Evolutionary conservation across 306 rosid species (phyloP).

Genomic region (Gleditsia sinensis): DNA sequence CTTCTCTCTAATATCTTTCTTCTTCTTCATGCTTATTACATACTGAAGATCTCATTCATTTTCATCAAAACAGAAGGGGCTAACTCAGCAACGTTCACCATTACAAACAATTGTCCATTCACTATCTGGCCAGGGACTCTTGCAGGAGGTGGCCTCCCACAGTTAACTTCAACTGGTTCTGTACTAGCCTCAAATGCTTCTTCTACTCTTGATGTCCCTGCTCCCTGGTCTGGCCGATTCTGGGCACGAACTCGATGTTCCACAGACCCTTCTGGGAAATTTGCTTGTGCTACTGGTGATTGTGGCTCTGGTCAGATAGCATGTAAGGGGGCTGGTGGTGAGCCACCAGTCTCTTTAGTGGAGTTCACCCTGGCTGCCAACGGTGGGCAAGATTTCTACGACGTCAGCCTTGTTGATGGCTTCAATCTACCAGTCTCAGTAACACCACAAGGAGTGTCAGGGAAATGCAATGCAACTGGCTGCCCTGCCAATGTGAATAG

Average conservation of each 20-base stretch:
- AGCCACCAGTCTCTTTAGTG: slow-evolving; percentile 39
- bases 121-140: slow-evolving; percentile 48
- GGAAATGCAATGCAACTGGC: slow-evolving; percentile 12
- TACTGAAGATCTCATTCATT: not conserved
- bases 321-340: slow-evolving; percentile 43
- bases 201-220: not conserved
- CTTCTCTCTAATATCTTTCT: not conserved
- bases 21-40: not conserved
- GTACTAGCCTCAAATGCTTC: slow-evolving; percentile 26
- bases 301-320: slow-evolving; percentile 39
- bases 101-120: slow-evolving; percentile 43
- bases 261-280: slow-evolving; percentile 25
- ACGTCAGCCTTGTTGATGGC: slow-evolving; percentile 48
- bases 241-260: slow-evolving; percentile 44
- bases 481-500: slow-evolving; percentile 33
- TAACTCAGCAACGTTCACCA: slow-evolving; percentile 32
- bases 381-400: slow-evolving; percentile 45
- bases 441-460: slow-evolving; percentile 35
- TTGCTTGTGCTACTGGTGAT: slow-evolving; percentile 35
- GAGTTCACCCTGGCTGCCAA: slow-evolving; percentile 33
- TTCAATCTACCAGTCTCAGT: slow-evolving; percentile 41
- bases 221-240: slow-evolving; percentile 47
- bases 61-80: slow-evolving; percentile 28
- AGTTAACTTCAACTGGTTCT: slow-evolving; percentile 31
- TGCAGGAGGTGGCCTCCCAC: slow-evolving; percentile 30